Evolutionary conservation across 306 rosid genomes (phyloP).

Genomic region (Betula pendula): DNA sequence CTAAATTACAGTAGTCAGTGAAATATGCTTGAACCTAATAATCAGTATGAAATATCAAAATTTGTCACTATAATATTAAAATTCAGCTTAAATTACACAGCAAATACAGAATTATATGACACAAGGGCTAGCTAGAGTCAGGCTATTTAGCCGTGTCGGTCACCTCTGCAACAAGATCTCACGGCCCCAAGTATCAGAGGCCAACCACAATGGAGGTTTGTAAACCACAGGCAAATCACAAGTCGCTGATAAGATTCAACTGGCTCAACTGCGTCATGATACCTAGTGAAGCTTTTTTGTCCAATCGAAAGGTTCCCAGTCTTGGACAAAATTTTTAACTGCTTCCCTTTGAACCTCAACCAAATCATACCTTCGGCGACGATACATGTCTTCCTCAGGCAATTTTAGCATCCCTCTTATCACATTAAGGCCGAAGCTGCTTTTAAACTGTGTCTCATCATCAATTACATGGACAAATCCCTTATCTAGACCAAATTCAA

Average conservation of each 20-base stretch:
- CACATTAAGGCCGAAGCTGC: constrained; percentile 73
- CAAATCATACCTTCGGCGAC: constrained; percentile 51
- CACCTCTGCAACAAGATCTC: too few species aligned
- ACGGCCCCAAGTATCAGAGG: too few species aligned
- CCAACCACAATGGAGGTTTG: background rate
- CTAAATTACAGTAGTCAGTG: too few species aligned
- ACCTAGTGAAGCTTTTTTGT: constrained; percentile 60
- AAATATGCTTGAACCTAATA: too few species aligned
- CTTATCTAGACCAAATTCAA: constrained; percentile 72
- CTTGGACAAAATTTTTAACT: constrained; percentile 52
- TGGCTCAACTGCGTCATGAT: constrained; percentile 10
- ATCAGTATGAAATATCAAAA: too few species aligned
- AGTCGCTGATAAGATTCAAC: too few species aligned
- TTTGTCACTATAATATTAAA: too few species aligned
- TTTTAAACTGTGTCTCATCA: constrained; percentile 69
- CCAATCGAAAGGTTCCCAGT: constrained; percentile 83
- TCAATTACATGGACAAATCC: constrained; percentile 91
- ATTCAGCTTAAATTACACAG: too few species aligned
- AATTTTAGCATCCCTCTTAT: constrained; percentile 74
- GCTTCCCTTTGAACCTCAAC: constrained; percentile 72
- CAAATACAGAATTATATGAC: too few species aligned
- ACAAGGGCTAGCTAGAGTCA: too few species aligned
- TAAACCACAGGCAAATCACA: background rate
- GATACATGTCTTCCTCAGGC: constrained; percentile 83
- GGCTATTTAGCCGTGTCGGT: too few species aligned